Percentiles rank a stretch among this genome's conserved stretches.
phyloP scores from a whole-genome alignment of 2,329 filamentous ascomycete genomes.

The Curvularia verruculosa region DNA sequence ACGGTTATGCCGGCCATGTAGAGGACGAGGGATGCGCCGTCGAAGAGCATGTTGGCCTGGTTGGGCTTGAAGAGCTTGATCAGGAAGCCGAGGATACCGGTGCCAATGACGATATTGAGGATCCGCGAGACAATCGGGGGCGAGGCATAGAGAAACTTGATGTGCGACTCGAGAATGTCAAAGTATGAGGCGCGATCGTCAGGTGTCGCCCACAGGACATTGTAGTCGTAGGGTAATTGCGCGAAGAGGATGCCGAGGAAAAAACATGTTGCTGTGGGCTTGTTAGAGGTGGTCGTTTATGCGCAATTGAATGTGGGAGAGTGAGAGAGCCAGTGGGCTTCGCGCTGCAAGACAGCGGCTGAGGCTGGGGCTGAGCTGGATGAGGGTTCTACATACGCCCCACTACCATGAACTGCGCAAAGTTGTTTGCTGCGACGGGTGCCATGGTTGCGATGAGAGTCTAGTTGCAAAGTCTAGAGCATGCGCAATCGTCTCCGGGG shows the following conservation, averaged over 20 bases:
- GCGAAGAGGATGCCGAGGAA: conserved; percentile 98
- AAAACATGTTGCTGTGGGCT: conserved; percentile 73
- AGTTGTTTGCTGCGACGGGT: conserved; percentile 59
- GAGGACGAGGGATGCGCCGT: conserved; percentile 72
- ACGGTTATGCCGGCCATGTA: conserved; percentile 88
- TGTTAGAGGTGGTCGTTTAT: conserved; percentile 17
- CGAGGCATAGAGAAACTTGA: conserved; percentile 87
- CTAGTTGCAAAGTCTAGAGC: conserved; percentile 4
- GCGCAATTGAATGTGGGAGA: conserved; percentile 4
- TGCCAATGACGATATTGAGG: conserved; percentile 88
- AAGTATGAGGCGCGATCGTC: conserved; percentile 72
- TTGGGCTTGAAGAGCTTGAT: conserved; percentile 92
- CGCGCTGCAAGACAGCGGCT: neutral
- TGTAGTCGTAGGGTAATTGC: conserved; percentile 93
- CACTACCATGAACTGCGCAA: conserved; percentile 96
- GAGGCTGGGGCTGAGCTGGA: conserved; percentile 7
- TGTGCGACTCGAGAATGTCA: conserved; percentile 84
- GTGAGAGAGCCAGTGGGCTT: conserved; percentile 2
- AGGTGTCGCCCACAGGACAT: conserved; percentile 78
- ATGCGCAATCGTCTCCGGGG: conserved; percentile 12
- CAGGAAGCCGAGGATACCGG: conserved; percentile 87
- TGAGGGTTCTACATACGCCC: conserved; percentile 71
- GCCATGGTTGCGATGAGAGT: conserved; percentile 30
- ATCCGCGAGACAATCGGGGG: conserved; percentile 92
- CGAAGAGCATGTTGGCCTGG: conserved; percentile 96